Conservation (phyloP, 2,329 filamentous ascomycete species). For the Alternaria dauci region DNA sequence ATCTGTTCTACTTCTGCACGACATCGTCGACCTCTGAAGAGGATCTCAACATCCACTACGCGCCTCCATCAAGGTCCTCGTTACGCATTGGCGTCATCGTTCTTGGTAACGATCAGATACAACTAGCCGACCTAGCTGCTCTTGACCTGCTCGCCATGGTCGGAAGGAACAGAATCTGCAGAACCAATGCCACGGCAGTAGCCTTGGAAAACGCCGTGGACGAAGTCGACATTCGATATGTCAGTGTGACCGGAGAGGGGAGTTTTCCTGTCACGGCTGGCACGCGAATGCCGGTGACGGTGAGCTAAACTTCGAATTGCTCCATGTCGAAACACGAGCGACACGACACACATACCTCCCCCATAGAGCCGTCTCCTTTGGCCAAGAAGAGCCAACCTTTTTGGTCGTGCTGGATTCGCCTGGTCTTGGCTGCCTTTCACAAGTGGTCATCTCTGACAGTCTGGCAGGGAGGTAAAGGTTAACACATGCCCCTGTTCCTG, state of each 20-base stretch:
- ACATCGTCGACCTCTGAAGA: constrained; percentile 46
- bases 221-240: constrained; percentile 49
- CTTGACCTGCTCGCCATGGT: constrained; percentile 47
- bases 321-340: constrained; percentile 31
- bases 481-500: constrained; percentile 35
- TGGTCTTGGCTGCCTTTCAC: constrained; percentile 33
- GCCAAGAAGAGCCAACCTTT: constrained; percentile 41
- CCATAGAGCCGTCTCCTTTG: constrained; percentile 28
- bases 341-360: constrained; percentile 17
- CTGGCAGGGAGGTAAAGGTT: constrained; percentile 51
- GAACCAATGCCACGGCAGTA: constrained; percentile 31
- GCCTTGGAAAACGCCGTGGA: constrained; percentile 46
- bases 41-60: constrained; percentile 44
- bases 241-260: constrained; percentile 49
- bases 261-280: constrained; percentile 48
- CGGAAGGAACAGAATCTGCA: constrained; percentile 38
- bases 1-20: constrained; percentile 50
- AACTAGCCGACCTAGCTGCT: constrained; percentile 45
- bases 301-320: constrained; percentile 45
- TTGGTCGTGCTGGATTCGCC: constrained; percentile 46
- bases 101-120: constrained; percentile 39
- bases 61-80: constrained; percentile 46
- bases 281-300: constrained; percentile 50
- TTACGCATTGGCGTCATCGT: constrained; percentile 46
- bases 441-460: constrained; percentile 42